Evolutionary conservation across 352 stramenopile genomes (phyloP).

Genomic region (Globisporangium megalacanthum): DNA sequence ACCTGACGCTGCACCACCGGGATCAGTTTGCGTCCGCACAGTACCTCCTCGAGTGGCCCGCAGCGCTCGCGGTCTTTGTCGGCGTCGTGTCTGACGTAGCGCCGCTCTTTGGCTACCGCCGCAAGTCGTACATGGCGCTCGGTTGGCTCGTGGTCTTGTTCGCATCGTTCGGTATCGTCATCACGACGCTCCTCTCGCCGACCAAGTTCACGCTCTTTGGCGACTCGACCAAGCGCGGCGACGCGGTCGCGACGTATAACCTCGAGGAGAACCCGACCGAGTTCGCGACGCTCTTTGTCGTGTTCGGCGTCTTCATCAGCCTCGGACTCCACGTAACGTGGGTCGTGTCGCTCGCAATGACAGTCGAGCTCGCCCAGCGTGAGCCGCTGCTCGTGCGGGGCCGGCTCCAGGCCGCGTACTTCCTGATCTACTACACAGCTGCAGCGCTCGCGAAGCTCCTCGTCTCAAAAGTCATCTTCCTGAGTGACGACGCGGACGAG

Average conservation of each 20-base stretch:
- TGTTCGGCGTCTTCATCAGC: conserved; percentile 26
- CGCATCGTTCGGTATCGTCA: conserved; percentile 17
- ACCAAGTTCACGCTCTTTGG: conserved; percentile 13
- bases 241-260: conserved; percentile 10
- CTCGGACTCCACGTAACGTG: conserved; percentile 35
- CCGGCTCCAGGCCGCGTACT: conserved; percentile 33
- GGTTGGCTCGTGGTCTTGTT: conserved; percentile 42
- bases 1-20: conserved; percentile 29
- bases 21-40: conserved; percentile 24
- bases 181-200: conserved; percentile 12
- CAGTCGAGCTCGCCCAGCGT: conserved; percentile 47
- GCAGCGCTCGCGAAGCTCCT: conserved; percentile 19
- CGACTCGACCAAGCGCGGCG: conserved; percentile 10
- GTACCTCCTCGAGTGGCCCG: conserved; percentile 58
- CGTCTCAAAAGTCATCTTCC: conserved; percentile 24
- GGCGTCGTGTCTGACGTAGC: conserved; percentile 82
- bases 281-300: conserved; percentile 19
- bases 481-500: conserved; percentile 12
- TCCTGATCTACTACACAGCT: conserved; percentile 37
- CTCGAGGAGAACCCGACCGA: conserved; percentile 13
- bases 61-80: conserved; percentile 74
- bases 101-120: conserved; percentile 67
- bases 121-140: conserved; percentile 87
- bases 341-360: conserved; percentile 33
- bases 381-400: conserved; percentile 42